Evolutionary conservation across 371 early-diverging fungal genomes (phyloP).

Genomic region (Mucor racemosus): DNA sequence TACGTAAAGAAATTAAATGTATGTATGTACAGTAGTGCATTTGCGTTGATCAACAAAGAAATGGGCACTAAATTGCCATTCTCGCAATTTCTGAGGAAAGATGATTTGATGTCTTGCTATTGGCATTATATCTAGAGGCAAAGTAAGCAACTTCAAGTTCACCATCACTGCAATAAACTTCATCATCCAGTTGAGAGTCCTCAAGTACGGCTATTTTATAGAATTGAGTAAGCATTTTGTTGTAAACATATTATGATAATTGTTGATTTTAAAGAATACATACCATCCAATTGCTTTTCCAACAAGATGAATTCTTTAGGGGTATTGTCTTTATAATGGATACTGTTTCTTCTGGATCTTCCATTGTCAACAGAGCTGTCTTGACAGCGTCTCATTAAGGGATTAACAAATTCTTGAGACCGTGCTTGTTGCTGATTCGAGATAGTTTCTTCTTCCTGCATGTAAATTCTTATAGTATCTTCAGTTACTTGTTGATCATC

Average conservation of each 20-base stretch:
- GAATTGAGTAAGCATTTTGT: not conserved
- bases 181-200: slow-evolving; percentile 14
- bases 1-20: no score
- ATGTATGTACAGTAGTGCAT: not conserved
- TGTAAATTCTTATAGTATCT: slow-evolving; percentile 14
- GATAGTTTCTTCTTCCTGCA: slow-evolving; percentile 1
- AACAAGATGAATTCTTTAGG: slow-evolving; percentile 49
- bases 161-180: slow-evolving; percentile 16
- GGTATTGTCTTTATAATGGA: slow-evolving; percentile 47
- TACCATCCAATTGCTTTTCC: slow-evolving; percentile 42
- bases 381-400: not conserved
- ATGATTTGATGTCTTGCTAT: slow-evolving; percentile 1
- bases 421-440: not conserved
- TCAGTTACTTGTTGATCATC: slow-evolving; percentile 4
- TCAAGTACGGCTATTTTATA: slow-evolving; percentile 2
- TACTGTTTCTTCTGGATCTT: slow-evolving; percentile 50
- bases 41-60: not conserved
- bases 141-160: slow-evolving; percentile 27
- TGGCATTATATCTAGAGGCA: slow-evolving; percentile 21
- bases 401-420: not conserved
- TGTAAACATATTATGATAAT: no score
- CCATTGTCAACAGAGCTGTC: slow-evolving; percentile 11
- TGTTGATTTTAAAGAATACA: not conserved
- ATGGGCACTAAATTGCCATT: not conserved
- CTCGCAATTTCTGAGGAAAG: not conserved